Evolutionary conservation across 805 yeast genomes (phyloP), one percentile per base, ranked within the genome.

Genomic region (Maudiozyma bulderi): DNA sequence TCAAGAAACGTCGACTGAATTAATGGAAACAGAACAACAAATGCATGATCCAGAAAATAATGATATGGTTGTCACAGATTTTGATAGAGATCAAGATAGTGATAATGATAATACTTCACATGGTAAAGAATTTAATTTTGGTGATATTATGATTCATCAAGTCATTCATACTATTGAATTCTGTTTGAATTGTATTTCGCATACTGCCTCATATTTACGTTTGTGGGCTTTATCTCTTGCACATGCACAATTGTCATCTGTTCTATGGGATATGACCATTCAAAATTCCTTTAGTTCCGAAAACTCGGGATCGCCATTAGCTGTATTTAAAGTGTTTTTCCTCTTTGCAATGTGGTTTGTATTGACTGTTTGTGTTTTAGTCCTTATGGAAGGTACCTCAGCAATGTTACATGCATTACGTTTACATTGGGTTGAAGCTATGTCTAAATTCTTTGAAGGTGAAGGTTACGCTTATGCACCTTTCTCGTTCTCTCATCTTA

Each of bases 371-470:
- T 84, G 87, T 60, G 88, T 93, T 58, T 75, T 93, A 61, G 98
- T 93, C 11, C 73, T 86, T 47, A 93, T 93, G 99, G 99, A 93
- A 70, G 99, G 99, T 51, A 93, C 99, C 0, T 88, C 97, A 29
- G 99, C 99, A 35, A 93, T 93, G 99, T 77, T 93, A 63, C 99
- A 93, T 70, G 85, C 97, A n/a, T 77, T 93, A 63, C 86, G 99
- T 75, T 77, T 93, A 63, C 99, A 93, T 67, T 93, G 99, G 99
- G 99, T 93, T 54, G 99, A 93, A 72, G 84, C 96, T 30, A 93
- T 93, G 99, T 88, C 96, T 53, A 93, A 93, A 73, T 95, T 84
- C 71, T 93, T 90, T 61, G 93, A 86, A 63, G 99, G 99, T 66
- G 98, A 91, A 67, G 99, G 99, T 52, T 74, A 80, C 56, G 80